Conservation (phyloP, 2,329 filamentous ascomycete genomes). For the Fulvia fulva region DNA sequence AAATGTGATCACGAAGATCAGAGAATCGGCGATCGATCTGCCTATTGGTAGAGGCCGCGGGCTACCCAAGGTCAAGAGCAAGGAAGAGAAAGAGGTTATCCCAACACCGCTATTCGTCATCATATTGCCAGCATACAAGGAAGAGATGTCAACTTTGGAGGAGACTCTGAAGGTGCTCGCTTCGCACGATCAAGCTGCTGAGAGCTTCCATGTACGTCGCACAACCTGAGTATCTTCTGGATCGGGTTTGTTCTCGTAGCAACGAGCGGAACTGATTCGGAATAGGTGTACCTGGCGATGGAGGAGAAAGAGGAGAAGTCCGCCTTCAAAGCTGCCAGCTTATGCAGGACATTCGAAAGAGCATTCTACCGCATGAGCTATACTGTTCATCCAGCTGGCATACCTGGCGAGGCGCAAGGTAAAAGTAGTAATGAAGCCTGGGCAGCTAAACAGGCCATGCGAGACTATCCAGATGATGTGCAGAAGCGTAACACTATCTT, state of each 20-base stretch:
- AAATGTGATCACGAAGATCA: slow-evolving; percentile 47
- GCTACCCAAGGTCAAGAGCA: slow-evolving; percentile 15
- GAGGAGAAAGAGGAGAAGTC: slow-evolving; percentile 62
- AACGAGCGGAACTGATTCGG: slow-evolving; percentile 1
- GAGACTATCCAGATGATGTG: slow-evolving; percentile 51
- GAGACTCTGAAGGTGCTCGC: slow-evolving; percentile 67
- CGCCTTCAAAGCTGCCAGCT: slow-evolving; percentile 57
- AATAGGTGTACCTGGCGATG: slow-evolving; percentile 68
- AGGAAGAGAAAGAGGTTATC: slow-evolving; percentile 19
- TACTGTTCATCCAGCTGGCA: slow-evolving; percentile 62
- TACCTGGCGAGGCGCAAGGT: slow-evolving; percentile 65
- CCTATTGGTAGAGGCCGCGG: slow-evolving; percentile 19
- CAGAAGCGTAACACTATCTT: slow-evolving; percentile 60
- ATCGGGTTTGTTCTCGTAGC: not conserved
- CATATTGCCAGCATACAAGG: slow-evolving; percentile 70
- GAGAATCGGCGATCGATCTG: slow-evolving; percentile 18
- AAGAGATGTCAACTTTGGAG: slow-evolving; percentile 63
- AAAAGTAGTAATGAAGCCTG: slow-evolving; percentile 73
- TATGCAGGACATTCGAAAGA: slow-evolving; percentile 61
- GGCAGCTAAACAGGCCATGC: slow-evolving; percentile 63
- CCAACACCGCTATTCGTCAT: slow-evolving; percentile 56
- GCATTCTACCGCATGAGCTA: slow-evolving; percentile 64
- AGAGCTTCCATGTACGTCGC: slow-evolving; percentile 64
- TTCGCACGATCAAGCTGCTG: slow-evolving; percentile 60
- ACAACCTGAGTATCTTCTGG: not conserved